phyloP scores from a whole-genome alignment of 108 stramenopile genomes.

The Cyclotella choctawhatcheeana region DNA sequence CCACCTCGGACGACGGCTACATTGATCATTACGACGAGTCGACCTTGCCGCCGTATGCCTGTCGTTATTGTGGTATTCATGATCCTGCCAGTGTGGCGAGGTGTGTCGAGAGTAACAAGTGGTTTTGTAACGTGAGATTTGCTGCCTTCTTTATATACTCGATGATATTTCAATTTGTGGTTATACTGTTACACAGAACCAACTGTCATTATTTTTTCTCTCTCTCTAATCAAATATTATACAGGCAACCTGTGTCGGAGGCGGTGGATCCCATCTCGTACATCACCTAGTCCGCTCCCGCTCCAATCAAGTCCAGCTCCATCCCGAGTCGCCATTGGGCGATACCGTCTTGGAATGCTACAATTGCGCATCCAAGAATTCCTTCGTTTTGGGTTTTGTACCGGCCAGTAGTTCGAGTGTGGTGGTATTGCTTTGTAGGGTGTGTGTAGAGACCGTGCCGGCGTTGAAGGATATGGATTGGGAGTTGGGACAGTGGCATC shows the following conservation, averaged over 20 bases:
- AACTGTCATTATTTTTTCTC: neutral
- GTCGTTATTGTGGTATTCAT: conserved; percentile 96
- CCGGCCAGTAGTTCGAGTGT: conserved; percentile 88
- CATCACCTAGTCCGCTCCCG: conserved; percentile 93
- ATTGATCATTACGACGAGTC: conserved; percentile 84
- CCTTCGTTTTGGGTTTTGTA: conserved; percentile 97
- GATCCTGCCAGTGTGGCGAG: conserved; percentile 94
- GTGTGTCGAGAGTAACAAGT: conserved; percentile 94
- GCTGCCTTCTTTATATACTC: neutral
- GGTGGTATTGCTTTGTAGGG: conserved; percentile 96
- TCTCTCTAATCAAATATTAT: neutral
- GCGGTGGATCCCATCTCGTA: conserved; percentile 91
- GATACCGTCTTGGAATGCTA: conserved; percentile 97
- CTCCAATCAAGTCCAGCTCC: conserved; percentile 82
- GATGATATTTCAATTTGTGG: too few species aligned
- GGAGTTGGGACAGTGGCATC: conserved; percentile 96
- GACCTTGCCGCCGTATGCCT: conserved; percentile 87
- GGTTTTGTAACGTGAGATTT: conserved; percentile 93
- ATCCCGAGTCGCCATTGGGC: conserved; percentile 92
- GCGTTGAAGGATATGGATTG: conserved; percentile 98
- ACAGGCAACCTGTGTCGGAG: conserved; percentile 63
- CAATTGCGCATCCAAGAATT: conserved; percentile 96
- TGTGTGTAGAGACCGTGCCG: conserved; percentile 92
- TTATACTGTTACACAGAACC: too few species aligned
- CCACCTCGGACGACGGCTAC: conserved; percentile 60